Conservation (phyloP, 2,329 filamentous ascomycete genomes). For the Aureobasidium sp. region DNA sequence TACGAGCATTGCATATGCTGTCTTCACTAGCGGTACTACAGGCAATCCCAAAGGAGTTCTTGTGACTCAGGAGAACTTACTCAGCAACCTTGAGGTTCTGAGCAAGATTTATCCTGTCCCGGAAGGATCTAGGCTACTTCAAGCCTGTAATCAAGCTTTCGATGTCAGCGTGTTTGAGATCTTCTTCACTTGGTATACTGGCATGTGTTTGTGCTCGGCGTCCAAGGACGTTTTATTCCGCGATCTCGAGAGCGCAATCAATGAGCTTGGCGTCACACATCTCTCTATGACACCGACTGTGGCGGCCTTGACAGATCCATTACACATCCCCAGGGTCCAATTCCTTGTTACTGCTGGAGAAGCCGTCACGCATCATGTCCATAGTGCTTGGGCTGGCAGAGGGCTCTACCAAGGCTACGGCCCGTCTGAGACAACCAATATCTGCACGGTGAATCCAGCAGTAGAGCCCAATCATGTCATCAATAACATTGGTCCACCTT, state of each 20-base stretch:
- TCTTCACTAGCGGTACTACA: slow-evolving; percentile 80
- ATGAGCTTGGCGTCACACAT: slow-evolving; percentile 61
- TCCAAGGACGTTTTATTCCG: slow-evolving; percentile 67
- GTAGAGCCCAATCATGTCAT: slow-evolving; percentile 54
- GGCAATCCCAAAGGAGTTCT: slow-evolving; percentile 73
- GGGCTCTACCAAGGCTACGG: slow-evolving; percentile 77
- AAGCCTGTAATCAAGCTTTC: slow-evolving; percentile 78
- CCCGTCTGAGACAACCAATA: slow-evolving; percentile 80
- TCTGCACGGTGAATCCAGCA: slow-evolving; percentile 64
- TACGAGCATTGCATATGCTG: slow-evolving; percentile 61
- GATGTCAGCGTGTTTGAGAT: slow-evolving; percentile 88
- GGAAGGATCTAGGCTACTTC: slow-evolving; percentile 56
- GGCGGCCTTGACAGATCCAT: slow-evolving; percentile 63
- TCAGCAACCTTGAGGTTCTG: slow-evolving; percentile 66
- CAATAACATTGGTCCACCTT: slow-evolving; percentile 67
- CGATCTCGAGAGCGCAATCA: slow-evolving; percentile 63
- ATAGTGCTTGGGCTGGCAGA: slow-evolving; percentile 58
- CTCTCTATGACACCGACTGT: slow-evolving; percentile 82
- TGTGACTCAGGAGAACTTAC: slow-evolving; percentile 67
- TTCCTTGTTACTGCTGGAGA: slow-evolving; percentile 80
- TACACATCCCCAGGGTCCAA: slow-evolving; percentile 61
- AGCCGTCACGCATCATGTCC: slow-evolving; percentile 65
- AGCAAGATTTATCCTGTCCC: slow-evolving; percentile 57
- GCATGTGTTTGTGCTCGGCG: slow-evolving; percentile 71
- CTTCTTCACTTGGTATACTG: slow-evolving; percentile 73